phyloP scores from a whole-genome alignment of 179 eudicot species.

The Drosera spatulata region DNA sequence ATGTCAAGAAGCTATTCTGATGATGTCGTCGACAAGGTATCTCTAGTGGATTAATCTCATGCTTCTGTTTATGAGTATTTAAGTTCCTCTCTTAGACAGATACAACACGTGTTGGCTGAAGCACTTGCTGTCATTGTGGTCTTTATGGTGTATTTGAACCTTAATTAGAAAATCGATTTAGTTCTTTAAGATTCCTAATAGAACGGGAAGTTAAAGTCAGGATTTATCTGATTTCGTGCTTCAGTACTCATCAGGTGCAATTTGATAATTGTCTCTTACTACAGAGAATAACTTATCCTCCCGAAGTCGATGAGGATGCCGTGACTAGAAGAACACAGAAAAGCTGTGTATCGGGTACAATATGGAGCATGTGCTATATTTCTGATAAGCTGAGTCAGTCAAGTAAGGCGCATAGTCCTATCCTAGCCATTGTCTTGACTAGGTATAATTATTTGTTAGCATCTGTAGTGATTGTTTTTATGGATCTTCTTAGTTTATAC shows the following conservation, averaged over 20 bases:
- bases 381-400: conserved; percentile 37
- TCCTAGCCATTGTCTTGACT: conserved; percentile 72
- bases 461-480: too few species aligned
- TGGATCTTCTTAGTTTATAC: too few species aligned
- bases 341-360: conserved; percentile 54
- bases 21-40: too few species aligned
- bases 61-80: too few species aligned
- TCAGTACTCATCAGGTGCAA: background rate
- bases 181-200: too few species aligned
- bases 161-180: background rate
- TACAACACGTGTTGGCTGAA: too few species aligned
- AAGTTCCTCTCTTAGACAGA: too few species aligned
- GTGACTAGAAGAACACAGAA: conserved; percentile 14
- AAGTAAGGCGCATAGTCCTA: conserved; percentile 49
- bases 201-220: too few species aligned
- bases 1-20: too few species aligned
- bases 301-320: conserved; percentile 35
- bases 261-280: conserved; percentile 1
- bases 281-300: conserved; percentile 64
- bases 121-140: background rate
- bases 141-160: background rate
- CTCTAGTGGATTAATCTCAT: too few species aligned
- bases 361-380: conserved; percentile 99
- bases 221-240: background rate
- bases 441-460: conserved; percentile 37